phyloP scores from a whole-genome alignment of 1,284 basidiomycete species.

The Sporisorium reilianum region DNA sequence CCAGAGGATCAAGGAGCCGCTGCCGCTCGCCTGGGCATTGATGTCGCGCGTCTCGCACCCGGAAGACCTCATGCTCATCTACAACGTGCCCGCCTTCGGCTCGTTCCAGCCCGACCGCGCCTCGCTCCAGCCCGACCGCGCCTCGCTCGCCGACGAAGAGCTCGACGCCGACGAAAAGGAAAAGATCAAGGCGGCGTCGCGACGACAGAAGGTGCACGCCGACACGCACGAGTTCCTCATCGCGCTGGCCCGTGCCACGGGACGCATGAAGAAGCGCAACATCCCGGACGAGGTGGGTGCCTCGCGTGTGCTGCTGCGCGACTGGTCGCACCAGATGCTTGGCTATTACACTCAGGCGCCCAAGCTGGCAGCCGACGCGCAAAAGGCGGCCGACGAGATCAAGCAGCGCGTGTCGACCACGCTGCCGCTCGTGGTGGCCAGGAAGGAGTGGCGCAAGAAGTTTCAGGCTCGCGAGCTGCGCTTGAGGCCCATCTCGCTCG shows the following conservation, averaged over 20 bases:
- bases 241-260: slow-evolving; percentile 57
- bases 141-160: slow-evolving; percentile 49
- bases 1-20: slow-evolving; percentile 63
- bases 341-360: slow-evolving; percentile 64
- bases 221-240: slow-evolving; percentile 66
- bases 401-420: slow-evolving; percentile 29
- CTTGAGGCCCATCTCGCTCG: slow-evolving; percentile 44
- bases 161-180: slow-evolving; percentile 43
- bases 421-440: slow-evolving; percentile 36
- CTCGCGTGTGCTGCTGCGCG: slow-evolving; percentile 60
- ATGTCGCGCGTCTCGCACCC: slow-evolving; percentile 57
- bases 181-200: slow-evolving; percentile 32
- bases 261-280: slow-evolving; percentile 59
- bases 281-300: slow-evolving; percentile 62
- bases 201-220: slow-evolving; percentile 54
- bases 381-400: slow-evolving; percentile 26
- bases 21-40: slow-evolving; percentile 58
- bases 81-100: slow-evolving; percentile 65
- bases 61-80: slow-evolving; percentile 65
- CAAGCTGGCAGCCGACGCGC: slow-evolving; percentile 42
- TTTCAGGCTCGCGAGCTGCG: slow-evolving; percentile 56
- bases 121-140: slow-evolving; percentile 40
- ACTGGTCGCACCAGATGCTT: slow-evolving; percentile 62
- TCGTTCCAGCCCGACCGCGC: slow-evolving; percentile 52
- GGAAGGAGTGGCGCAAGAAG: slow-evolving; percentile 57